Evolutionary conservation across 805 yeast genomes (phyloP), one percentile per base, ranked within the genome.

Genomic region (Ascoidea asiatica): DNA sequence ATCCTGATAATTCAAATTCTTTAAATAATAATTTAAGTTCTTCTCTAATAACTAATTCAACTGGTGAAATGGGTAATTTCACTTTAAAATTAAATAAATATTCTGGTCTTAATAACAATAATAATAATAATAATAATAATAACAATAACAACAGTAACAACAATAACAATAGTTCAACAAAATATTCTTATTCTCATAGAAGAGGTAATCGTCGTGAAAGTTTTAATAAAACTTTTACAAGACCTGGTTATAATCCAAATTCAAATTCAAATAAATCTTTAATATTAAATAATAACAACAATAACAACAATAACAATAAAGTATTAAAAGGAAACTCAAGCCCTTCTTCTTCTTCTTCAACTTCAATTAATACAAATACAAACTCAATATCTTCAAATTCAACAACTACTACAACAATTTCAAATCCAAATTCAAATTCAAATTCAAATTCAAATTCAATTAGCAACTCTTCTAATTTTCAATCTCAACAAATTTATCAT

Each of bases 21-120:
- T 8, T 13, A 15, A 33, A 38, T 22, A 35, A 20, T 21, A 44
- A 38, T 6, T n/a, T n/a, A n/a, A n/a, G n/a, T n/a, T n/a, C n/a
- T n/a, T n/a, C n/a, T n/a, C n/a, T n/a, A n/a, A 35, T 17, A 1
- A 39, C 37, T 21, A 48, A 40, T 13, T 40, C 47, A 1, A 49
- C 52, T 3, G 52, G 52, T 18, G 48, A 49, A 39, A 49, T 49
- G 52, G 52, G 52, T 4, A 46, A 49, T 29, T 49, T 48, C 37
- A 33, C 48, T n/a, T 21, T 46, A 6, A 49, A 43, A 21, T 8
- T 20, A 7, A 20, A 18, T 7, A 43, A 19, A 19, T 13, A n/a
- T 19, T 45, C 35, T 42, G 43, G 46, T 38, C 23, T 41, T 19
- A 41, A 43, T 23, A 35, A 42, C 13, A 44, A 44, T 7, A 42